phyloP scores from a whole-genome alignment of 192 early-diverging fungal genomes.

The Mortierella claussenii region DNA sequence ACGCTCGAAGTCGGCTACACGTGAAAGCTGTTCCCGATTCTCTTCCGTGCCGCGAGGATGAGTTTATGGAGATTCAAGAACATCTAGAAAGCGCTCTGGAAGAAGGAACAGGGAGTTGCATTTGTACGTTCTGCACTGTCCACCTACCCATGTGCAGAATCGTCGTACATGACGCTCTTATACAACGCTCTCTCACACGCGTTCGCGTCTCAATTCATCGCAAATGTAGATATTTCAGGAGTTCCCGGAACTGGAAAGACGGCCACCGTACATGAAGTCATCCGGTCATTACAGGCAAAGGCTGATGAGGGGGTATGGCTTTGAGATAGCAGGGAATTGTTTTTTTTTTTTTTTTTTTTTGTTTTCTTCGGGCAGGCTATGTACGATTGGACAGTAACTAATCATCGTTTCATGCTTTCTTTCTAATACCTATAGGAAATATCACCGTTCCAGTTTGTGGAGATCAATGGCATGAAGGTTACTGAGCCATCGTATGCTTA shows the following conservation, averaged over 20 bases:
- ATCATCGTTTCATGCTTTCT: neutral
- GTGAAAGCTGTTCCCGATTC: conserved; percentile 89
- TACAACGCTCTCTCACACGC: too few species aligned
- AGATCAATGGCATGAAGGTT: conserved; percentile 98
- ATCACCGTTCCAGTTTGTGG: conserved; percentile 86
- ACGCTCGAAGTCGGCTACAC: conserved; percentile 82
- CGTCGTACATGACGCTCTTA: too few species aligned
- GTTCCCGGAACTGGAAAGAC: conserved; percentile 99
- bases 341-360: neutral
- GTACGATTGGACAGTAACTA: too few species aligned
- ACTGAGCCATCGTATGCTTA: conserved; percentile 93
- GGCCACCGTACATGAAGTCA: conserved; percentile 88
- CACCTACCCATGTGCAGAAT: too few species aligned
- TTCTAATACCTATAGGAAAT: conserved; percentile 56
- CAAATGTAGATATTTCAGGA: conserved; percentile 88
- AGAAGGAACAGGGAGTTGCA: conserved; percentile 84
- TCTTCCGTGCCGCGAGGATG: conserved; percentile 94
- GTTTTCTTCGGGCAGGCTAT: too few species aligned
- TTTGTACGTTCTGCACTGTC: conserved; percentile 73
- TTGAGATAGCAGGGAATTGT: neutral
- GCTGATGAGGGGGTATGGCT: conserved; percentile 64
- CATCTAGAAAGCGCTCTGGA: conserved; percentile 83
- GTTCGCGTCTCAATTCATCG: neutral
- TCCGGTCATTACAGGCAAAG: conserved; percentile 74
- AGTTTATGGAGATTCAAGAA: conserved; percentile 85